Evolutionary conservation across 805 yeast species (phyloP).

Genomic region (Nakazawaea ernobii): DNA sequence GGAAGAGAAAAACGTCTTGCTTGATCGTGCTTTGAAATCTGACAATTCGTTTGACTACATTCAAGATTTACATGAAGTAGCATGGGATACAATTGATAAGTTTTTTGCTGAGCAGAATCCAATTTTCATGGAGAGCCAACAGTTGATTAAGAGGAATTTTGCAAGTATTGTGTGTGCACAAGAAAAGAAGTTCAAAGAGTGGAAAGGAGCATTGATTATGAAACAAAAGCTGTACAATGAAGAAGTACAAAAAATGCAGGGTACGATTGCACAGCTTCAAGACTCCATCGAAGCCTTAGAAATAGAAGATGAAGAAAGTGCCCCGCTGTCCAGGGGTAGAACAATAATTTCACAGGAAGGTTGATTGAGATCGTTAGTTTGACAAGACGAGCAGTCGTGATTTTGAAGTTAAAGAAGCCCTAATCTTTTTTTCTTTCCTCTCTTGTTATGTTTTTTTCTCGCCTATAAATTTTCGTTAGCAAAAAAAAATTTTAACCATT

Average conservation of each 20-base stretch:
- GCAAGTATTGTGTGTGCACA: conserved; percentile 39
- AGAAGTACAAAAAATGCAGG: conserved; percentile 42
- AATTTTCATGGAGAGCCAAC: conserved; percentile 37
- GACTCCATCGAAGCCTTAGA: conserved; percentile 15
- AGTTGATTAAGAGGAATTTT: conserved; percentile 36
- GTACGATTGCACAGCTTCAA: conserved; percentile 31
- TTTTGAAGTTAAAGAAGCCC: not conserved
- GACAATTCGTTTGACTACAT: conserved; percentile 29
- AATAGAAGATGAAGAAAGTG: not conserved
- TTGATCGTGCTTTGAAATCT: not conserved
- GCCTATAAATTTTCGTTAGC: not conserved
- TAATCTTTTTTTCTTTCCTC: conserved; percentile 1
- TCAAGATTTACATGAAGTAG: conserved; percentile 30
- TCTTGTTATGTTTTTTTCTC: not conserved
- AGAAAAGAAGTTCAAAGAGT: conserved; percentile 53
- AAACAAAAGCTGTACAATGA: conserved; percentile 52
- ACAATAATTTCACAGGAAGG: not conserved
- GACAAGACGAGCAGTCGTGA: not conserved
- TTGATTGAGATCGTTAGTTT: not conserved
- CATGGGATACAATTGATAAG: conserved; percentile 31
- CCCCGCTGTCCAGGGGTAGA: too few relatives aligned
- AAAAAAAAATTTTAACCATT: not conserved
- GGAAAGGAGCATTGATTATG: conserved; percentile 51
- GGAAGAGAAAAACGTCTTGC: not conserved
- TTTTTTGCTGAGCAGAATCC: conserved; percentile 39